These are phyloP conservation scores for Ceratobasidium theobromae DNA, from an alignment of 1,284 basidiomycete genomes.

Conservation along the genomic window DNA sequence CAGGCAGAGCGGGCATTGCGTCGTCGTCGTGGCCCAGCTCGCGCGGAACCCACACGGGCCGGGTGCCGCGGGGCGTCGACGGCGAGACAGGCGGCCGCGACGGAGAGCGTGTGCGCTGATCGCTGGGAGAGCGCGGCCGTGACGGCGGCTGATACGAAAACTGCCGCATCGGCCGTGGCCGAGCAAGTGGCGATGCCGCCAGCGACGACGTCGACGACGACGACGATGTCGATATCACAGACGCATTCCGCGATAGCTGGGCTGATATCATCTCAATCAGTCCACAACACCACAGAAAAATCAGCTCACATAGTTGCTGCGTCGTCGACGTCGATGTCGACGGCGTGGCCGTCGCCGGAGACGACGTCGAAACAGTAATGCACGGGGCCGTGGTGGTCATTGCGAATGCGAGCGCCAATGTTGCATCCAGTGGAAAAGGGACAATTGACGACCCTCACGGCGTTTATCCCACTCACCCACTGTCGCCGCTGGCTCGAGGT, in stretches of 20 bases:
- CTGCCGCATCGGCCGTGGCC: constrained; percentile 52
- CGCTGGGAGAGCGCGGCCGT: constrained; percentile 54
- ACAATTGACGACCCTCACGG: neutral
- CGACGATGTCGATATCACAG: constrained; percentile 61
- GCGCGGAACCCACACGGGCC: constrained; percentile 61
- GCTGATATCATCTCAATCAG: constrained; percentile 4
- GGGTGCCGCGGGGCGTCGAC: constrained; percentile 47
- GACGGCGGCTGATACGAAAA: constrained; percentile 43
- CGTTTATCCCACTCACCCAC: neutral
- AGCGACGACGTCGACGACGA: constrained; percentile 35
- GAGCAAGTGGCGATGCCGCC: constrained; percentile 53
- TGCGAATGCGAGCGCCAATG: constrained; percentile 9
- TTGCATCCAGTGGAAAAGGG: neutral
- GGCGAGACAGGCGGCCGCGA: constrained; percentile 58
- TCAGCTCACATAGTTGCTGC: neutral
- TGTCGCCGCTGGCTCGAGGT: neutral
- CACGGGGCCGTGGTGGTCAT: constrained; percentile 21
- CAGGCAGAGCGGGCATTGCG: constrained; percentile 39
- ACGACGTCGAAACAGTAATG: constrained; percentile 12
- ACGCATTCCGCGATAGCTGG: constrained; percentile 66
- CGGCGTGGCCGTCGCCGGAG: neutral
- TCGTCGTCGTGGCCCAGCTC: constrained; percentile 50
- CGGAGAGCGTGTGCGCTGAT: constrained; percentile 61
- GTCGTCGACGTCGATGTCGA: neutral
- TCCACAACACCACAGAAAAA: neutral